These are phyloP conservation scores for Cytospora piceicola DNA, from an alignment of 2,329 filamentous ascomycete species.

Conservation along the genomic window DNA sequence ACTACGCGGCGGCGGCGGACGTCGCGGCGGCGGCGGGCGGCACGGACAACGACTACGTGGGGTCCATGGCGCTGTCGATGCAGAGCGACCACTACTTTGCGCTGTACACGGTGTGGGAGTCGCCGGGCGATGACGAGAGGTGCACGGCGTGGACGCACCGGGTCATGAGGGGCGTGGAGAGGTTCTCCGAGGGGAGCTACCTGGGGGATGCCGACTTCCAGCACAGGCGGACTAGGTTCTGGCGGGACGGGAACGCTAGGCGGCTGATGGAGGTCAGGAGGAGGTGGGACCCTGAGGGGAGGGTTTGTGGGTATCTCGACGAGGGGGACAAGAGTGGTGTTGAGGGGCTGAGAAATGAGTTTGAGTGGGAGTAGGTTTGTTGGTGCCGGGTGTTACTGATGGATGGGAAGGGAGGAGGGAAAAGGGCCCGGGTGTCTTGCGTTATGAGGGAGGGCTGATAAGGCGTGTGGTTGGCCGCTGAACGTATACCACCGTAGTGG, in stretches of 20 bases:
- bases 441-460: too few species aligned
- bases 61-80: conserved; percentile 56
- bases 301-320: conserved; percentile 51
- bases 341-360: conserved; percentile 47
- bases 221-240: conserved; percentile 50
- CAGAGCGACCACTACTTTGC: conserved; percentile 62
- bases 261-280: conserved; percentile 48
- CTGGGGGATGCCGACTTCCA: conserved; percentile 60
- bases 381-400: too few species aligned
- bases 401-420: too few species aligned
- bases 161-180: conserved; percentile 46
- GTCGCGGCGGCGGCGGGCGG: conserved; percentile 41
- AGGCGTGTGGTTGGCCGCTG: too few species aligned
- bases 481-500: too few species aligned
- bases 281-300: conserved; percentile 49
- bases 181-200: conserved; percentile 53
- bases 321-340: conserved; percentile 47
- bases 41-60: conserved; percentile 33
- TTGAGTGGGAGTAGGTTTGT: conserved; percentile 39
- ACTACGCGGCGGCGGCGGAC: conserved; percentile 16
- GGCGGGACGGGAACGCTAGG: conserved; percentile 47
- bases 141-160: conserved; percentile 50
- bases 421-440: too few species aligned
- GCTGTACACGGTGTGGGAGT: conserved; percentile 55
- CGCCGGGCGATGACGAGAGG: conserved; percentile 48